Evolutionary conservation across 2,329 filamentous ascomycete genomes (phyloP), one percentile per base, ranked within the genome.

Genomic region (Colletotrichum melonis): DNA sequence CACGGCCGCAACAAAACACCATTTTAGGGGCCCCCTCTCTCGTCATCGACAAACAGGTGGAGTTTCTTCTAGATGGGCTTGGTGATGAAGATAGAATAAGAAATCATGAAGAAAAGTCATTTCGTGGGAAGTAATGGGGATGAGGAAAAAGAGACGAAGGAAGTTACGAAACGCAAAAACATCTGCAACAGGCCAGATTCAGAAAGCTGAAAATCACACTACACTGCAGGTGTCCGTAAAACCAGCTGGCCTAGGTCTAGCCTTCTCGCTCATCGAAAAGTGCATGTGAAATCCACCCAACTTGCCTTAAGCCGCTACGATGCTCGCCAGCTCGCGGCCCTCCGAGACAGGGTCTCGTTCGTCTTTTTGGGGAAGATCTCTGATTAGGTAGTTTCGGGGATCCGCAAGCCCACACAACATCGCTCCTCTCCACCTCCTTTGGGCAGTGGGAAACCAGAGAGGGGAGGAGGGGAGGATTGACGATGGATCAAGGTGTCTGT

Each of bases 301-400:
- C 14, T 16, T 42, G 38, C 38, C 38, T 42, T 42, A 7, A 42
- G 38, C 38, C 32, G 24, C 32, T 8, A 54, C 30, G 62, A 64
- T 35, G 28, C 46, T 64, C 30, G 28, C 46, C 19, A 26, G 42
- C 42, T 49, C 19, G 42, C 42, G 42, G 22, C 28, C 46, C 46
- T 63, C 14, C 28, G 38, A 46, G 35, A 35, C 56, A 24, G 63
- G 62, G 56, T 19, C 63, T 54, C 19, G 26, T n/a, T 19, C 30
- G 19, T 52, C 19, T 11, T 8, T 63, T 26, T 24, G n/a, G 22
- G 35, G 64, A 24, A 49, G 68, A 71, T 67, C 56, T 67, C 46
- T 67, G 68, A 28, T 67, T 56, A 71, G 69, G 56, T 57, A 46
- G 56, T 56, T 60, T 62, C 49, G 69, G 19, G 19, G 63, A 71